Conservation (phyloP, 1,139 yeast species). For the Zygosaccharomyces pseudobailii region DNA sequence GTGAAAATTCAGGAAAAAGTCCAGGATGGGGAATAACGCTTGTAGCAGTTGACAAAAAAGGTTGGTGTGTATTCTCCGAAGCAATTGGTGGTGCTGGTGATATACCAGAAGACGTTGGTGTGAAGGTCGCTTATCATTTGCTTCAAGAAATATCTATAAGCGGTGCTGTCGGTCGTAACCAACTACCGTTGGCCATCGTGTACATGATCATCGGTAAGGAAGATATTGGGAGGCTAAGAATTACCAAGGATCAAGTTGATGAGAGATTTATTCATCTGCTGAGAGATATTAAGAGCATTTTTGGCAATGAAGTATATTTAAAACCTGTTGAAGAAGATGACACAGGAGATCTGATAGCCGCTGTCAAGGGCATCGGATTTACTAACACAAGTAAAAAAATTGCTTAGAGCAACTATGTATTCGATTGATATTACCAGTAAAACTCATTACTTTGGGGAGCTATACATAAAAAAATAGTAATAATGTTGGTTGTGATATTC, state of each 20-base stretch:
- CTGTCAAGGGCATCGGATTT: slow-evolving; percentile 86
- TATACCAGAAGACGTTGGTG: slow-evolving; percentile 88
- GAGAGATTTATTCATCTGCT: slow-evolving; percentile 57
- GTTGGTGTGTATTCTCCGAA: slow-evolving; percentile 83
- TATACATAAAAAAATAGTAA: background rate
- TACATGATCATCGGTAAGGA: slow-evolving; percentile 92
- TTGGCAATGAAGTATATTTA: slow-evolving; percentile 75
- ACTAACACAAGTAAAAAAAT: slow-evolving; percentile 88
- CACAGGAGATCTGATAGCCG: slow-evolving; percentile 54
- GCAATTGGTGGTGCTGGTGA: slow-evolving; percentile 73
- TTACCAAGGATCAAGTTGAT: slow-evolving; percentile 70
- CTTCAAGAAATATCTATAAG: slow-evolving; percentile 70
- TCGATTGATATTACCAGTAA: background rate
- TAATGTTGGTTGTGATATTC: background rate
- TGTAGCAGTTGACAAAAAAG: slow-evolving; percentile 85
- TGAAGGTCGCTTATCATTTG: slow-evolving; percentile 65
- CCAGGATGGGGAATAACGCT: slow-evolving; percentile 94
- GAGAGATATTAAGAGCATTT: slow-evolving; percentile 71
- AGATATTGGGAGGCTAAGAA: slow-evolving; percentile 82
- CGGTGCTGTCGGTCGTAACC: slow-evolving; percentile 71
- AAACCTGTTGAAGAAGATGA: slow-evolving; percentile 60
- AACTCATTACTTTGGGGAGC: background rate
- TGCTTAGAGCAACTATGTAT: slow-evolving; percentile 43
- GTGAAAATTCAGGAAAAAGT: slow-evolving; percentile 89
- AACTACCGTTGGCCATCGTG: slow-evolving; percentile 60